phyloP scores from a whole-genome alignment of 108 stramenopile genomes.

The Nitzschia inconspicua region DNA sequence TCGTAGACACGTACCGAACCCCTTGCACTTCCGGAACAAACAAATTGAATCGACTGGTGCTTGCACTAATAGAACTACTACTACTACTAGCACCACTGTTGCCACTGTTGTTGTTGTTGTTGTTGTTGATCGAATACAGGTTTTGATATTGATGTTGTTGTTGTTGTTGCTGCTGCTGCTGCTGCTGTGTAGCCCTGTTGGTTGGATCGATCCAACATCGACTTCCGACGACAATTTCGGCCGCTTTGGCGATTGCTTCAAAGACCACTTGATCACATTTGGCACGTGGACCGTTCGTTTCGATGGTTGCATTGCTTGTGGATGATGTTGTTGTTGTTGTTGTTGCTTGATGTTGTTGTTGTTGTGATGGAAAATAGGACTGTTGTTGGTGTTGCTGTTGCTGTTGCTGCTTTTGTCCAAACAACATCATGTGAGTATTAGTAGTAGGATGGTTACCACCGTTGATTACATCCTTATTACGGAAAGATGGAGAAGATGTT shows the following conservation, averaged over 20 bases:
- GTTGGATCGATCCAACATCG: constrained; percentile 40
- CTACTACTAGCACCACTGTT: not conserved
- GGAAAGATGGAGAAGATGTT: no score
- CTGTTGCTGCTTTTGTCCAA: not conserved
- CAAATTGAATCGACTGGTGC: constrained; percentile 67
- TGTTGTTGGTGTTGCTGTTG: not conserved
- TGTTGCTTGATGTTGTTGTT: not conserved
- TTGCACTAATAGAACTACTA: not conserved
- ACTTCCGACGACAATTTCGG: constrained; percentile 74
- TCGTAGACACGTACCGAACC: constrained; percentile 37
- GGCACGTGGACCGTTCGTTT: constrained; percentile 47
- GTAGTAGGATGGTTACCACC: no score
- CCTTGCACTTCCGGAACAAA: constrained; percentile 56
- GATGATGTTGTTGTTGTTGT: not conserved
- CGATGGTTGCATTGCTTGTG: not conserved
- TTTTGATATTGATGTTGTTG: constrained; percentile 11
- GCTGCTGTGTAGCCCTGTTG: not conserved
- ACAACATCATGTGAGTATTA: no score
- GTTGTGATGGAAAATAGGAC: not conserved
- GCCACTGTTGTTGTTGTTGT: constrained; percentile 19
- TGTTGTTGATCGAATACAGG: not conserved
- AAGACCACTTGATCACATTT: constrained; percentile 89
- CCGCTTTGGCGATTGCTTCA: constrained; percentile 83
- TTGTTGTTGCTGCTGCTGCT: constrained; percentile 5
- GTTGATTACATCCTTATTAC: no score